Base-by-base conservation (phyloP, 352 stramenopile genomes). In the Thalassiosira mediterranea region DNA sequence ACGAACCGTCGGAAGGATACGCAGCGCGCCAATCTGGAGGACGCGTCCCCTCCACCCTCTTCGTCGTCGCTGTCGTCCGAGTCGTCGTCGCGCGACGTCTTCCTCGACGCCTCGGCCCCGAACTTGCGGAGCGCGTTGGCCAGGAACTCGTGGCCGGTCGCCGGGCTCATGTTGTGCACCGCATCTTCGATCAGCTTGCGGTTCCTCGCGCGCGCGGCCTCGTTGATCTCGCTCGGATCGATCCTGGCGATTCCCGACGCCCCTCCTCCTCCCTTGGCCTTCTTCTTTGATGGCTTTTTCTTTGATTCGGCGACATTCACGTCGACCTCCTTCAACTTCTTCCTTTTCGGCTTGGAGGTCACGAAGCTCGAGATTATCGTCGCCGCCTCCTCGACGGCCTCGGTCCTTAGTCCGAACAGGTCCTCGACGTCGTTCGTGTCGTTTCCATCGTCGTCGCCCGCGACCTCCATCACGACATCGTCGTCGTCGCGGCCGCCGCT, bases 281-380 rank as follows among this genome's bases (percentile, higher is more conserved):
- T 42, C 34, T 42, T 42, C 52, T 60, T 21, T 11, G 28, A 13
- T 46, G 52, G 7, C 52, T 60, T 60, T 46, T 25, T 42, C 52
- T 60, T 60, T 46, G 52, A 42, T 60, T 60, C 28, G 25, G 47
- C 40, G 26, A 26, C 32, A 46, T 74, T 73, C 10, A 21, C 56
- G 53, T 79, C 56, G 4, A 60, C 19, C 19, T 79, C 31, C 56
- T 79, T 73, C 38, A 79, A 25, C 38, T 72, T 78, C 60, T 63
- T 71, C 28, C 56, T 72, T 29, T 49, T 61, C 2, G 61, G 49
- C 7, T 72, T 79, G 3, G 31, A 49, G 29, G 19, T 72, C 0
- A 70, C 56, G 53, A 79, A 73, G 0, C 52, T 69, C 40, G 71
- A 74, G 54, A 80, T 62, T 19, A 74, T 66, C 40, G 53, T 38